Evolutionary conservation across 2,329 filamentous ascomycete species (phyloP).

Genomic region (Cadophora gregata): DNA sequence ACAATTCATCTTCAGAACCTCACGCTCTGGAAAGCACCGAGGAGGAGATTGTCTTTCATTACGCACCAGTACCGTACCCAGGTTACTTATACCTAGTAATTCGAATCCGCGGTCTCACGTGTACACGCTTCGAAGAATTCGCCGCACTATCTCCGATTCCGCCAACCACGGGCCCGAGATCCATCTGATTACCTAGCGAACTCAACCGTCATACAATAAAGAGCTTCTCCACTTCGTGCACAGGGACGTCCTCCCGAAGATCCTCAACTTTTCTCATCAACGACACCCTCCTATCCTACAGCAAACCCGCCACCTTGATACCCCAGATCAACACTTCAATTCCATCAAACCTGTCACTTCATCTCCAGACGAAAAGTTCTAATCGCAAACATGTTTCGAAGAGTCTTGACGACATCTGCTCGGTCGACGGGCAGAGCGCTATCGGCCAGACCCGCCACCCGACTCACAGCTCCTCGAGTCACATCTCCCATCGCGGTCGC

Average conservation of each 20-base stretch:
- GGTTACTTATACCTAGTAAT: not conserved
- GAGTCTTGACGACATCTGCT: slow-evolving; percentile 40
- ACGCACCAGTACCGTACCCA: no score
- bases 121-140: not conserved
- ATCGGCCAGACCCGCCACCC: slow-evolving; percentile 39
- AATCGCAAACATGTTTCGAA: slow-evolving; percentile 42
- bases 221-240: slow-evolving; percentile 11
- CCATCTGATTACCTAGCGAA: slow-evolving; percentile 19
- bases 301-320: not conserved
- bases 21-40: not conserved
- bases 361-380: not conserved
- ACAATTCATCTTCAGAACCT: not conserved
- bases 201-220: slow-evolving; percentile 12
- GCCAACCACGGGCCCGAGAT: slow-evolving; percentile 3
- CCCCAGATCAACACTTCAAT: slow-evolving; percentile 14
- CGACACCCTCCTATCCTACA: not conserved
- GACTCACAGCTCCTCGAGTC: slow-evolving; percentile 34
- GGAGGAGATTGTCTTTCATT: not conserved
- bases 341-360: not conserved
- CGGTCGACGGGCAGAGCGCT: slow-evolving; percentile 41
- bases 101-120: not conserved
- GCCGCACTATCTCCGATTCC: slow-evolving; percentile 3
- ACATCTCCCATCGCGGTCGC: slow-evolving; percentile 36
- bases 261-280: slow-evolving; percentile 15
- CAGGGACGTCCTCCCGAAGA: slow-evolving; percentile 13